phyloP scores from a whole-genome alignment of 441 rosid genomes.

The Geranium incanum region DNA sequence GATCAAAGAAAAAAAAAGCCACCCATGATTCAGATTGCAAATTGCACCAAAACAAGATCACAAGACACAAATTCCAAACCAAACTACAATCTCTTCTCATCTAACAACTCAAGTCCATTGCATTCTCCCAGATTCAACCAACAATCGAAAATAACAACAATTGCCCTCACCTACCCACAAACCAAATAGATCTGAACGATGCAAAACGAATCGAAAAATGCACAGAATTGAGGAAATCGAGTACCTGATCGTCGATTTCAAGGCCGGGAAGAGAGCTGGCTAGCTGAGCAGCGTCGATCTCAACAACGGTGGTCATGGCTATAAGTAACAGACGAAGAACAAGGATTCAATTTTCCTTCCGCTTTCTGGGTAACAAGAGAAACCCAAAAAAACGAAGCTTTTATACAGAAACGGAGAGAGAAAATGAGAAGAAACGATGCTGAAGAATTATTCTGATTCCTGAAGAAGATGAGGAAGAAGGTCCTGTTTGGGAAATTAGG shows the following conservation, averaged over 20 bases:
- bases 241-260: constrained; percentile 34
- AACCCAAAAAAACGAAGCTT: background rate
- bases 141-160: background rate
- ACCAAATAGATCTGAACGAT: background rate
- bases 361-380: too few relatives aligned
- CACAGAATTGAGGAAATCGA: background rate
- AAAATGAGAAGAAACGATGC: background rate
- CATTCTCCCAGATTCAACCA: too few relatives aligned
- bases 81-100: too few relatives aligned
- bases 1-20: background rate
- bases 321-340: background rate
- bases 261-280: constrained; percentile 22
- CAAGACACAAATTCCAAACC: too few relatives aligned
- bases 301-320: constrained; percentile 31
- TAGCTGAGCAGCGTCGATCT: constrained; percentile 25
- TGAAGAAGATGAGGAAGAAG: background rate
- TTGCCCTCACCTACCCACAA: background rate
- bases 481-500: background rate
- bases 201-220: background rate
- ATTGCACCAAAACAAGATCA: too few relatives aligned
- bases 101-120: too few relatives aligned
- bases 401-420: background rate
- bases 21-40: too few relatives aligned
- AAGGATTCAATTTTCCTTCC: background rate
- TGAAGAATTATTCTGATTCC: background rate